Evolutionary conservation across 2,329 filamentous ascomycete species (phyloP).

Genomic region (Diaporthe ilicicola): DNA sequence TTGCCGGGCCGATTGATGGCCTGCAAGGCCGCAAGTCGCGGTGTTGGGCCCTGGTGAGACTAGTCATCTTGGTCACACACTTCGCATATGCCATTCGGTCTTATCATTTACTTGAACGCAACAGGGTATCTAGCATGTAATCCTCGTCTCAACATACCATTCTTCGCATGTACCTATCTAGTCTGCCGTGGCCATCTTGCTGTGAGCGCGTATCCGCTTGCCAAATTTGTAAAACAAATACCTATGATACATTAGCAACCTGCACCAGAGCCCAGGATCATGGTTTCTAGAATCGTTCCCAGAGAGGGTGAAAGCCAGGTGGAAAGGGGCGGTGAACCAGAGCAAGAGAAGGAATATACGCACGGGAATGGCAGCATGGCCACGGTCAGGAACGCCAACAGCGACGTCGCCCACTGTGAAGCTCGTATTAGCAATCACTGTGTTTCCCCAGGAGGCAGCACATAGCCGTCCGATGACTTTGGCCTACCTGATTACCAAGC

Average conservation of each 20-base stretch:
- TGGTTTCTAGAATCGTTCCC: neutral
- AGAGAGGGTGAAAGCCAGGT: neutral
- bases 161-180: constrained; percentile 10
- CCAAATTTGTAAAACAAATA: constrained; percentile 67
- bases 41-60: neutral
- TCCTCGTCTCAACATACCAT: neutral
- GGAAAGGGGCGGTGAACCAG: constrained; percentile 8
- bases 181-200: constrained; percentile 56
- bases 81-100: neutral
- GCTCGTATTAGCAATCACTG: constrained; percentile 28
- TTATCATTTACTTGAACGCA: neutral
- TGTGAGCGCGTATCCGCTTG: constrained; percentile 63
- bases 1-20: constrained; percentile 1
- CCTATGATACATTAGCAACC: neutral
- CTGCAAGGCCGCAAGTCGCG: neutral
- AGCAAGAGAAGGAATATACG: constrained; percentile 18
- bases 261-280: neutral
- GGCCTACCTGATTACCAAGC: constrained; percentile 65
- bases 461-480: neutral
- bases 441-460: neutral
- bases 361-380: constrained; percentile 72
- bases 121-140: constrained; percentile 9
- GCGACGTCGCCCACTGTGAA: constrained; percentile 66
- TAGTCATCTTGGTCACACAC: neutral
- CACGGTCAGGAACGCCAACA: constrained; percentile 69